phyloP scores from a whole-genome alignment of 495 filamentous ascomycete genomes.

The Alectoria sarmentosa region DNA sequence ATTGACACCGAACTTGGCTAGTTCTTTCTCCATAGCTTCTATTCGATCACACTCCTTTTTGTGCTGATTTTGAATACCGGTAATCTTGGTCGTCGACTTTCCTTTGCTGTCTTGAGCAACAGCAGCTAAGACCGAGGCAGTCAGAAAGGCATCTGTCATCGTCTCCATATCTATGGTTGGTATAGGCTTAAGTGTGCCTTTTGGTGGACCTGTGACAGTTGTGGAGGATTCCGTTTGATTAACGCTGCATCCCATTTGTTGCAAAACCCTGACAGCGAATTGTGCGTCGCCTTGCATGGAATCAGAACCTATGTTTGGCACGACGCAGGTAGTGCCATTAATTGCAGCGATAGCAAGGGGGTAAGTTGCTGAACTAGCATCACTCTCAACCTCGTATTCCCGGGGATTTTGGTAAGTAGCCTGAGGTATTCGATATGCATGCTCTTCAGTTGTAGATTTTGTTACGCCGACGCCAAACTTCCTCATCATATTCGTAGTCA shows the following conservation, averaged over 20 bases:
- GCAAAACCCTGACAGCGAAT: slow-evolving; percentile 85
- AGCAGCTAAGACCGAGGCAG: slow-evolving; percentile 86
- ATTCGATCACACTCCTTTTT: slow-evolving; percentile 99
- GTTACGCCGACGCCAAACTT: slow-evolving; percentile 80
- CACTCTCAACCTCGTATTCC: slow-evolving; percentile 89
- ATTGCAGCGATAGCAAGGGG: slow-evolving; percentile 93
- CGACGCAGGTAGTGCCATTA: slow-evolving; percentile 86
- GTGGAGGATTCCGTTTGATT: slow-evolving; percentile 79
- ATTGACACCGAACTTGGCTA: slow-evolving; percentile 89
- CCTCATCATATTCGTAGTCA: slow-evolving; percentile 98
- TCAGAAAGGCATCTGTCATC: slow-evolving; percentile 98
- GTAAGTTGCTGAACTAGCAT: slow-evolving; percentile 96
- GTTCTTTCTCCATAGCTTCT: slow-evolving; percentile 88
- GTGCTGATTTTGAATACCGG: slow-evolving; percentile 96
- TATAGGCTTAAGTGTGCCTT: slow-evolving; percentile 61
- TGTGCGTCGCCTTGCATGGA: slow-evolving; percentile 94
- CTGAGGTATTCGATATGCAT: slow-evolving; percentile 93
- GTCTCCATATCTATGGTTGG: slow-evolving; percentile 93
- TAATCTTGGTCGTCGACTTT: slow-evolving; percentile 67
- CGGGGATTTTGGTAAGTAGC: slow-evolving; percentile 76
- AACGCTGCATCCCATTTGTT: slow-evolving; percentile 90
- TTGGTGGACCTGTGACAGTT: slow-evolving; percentile 81
- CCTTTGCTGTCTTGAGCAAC: slow-evolving; percentile 58
- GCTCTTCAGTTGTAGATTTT: slow-evolving; percentile 62
- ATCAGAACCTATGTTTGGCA: slow-evolving; percentile 88